Conservation (phyloP, 164 flowering plant species). For the Houttuynia cordata region DNA sequence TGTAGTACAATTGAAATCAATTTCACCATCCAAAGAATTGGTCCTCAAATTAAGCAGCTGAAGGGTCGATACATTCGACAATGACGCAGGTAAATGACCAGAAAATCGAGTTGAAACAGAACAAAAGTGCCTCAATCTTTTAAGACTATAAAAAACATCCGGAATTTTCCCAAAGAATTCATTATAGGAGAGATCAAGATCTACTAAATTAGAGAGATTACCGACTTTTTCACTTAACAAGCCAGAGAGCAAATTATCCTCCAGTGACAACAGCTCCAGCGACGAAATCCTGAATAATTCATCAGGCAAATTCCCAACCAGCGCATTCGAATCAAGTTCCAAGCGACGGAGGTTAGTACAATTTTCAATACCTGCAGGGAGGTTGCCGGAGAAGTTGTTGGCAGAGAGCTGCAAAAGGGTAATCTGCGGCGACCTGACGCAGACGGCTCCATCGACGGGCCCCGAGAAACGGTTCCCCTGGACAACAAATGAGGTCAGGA, state of each 20-base stretch:
- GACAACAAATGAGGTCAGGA: conserved; percentile 35
- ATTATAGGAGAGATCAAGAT: conserved; percentile 33
- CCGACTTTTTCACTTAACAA: conserved; percentile 37
- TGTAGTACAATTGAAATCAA: conserved; percentile 11
- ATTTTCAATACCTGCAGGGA: conserved; percentile 28
- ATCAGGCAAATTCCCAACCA: conserved; percentile 49
- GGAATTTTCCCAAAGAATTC: conserved; percentile 45
- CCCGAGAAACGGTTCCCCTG: conserved; percentile 58
- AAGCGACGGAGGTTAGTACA: conserved; percentile 47
- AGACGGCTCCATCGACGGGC: conserved; percentile 20
- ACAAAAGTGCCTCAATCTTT: conserved; percentile 29
- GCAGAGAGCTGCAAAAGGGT: conserved; percentile 44
- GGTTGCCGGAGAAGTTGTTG: conserved; percentile 42
- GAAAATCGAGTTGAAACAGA: conserved; percentile 55
- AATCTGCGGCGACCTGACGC: conserved; percentile 31
- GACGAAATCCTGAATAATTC: conserved; percentile 32
- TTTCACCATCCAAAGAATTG: conserved; percentile 47
- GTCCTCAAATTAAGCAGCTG: conserved; percentile 56
- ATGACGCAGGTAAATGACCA: conserved; percentile 50
- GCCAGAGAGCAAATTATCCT: conserved; percentile 50
- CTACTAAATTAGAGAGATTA: conserved; percentile 49
- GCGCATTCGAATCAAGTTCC: conserved; percentile 34
- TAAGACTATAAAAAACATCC: conserved; percentile 41
- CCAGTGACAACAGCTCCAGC: conserved; percentile 44
- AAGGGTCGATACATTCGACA: conserved; percentile 38